Conservation (phyloP, 2,329 filamentous ascomycete genomes). For the Daldinia eschscholtzii region DNA sequence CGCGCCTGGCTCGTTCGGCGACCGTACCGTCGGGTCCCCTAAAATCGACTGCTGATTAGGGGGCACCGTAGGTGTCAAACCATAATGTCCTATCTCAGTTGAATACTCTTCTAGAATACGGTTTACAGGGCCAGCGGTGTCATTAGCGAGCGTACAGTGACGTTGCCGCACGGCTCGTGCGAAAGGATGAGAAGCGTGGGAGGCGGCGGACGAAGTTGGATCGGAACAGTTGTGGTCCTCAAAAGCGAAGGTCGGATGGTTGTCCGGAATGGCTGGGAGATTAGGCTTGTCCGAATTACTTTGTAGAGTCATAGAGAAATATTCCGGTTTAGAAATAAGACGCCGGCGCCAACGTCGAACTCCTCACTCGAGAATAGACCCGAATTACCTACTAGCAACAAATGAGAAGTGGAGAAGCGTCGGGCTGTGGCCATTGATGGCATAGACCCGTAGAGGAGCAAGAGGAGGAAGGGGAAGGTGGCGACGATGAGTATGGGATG, state of each 20-base stretch:
- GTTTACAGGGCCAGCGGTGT: slow-evolving; percentile 42
- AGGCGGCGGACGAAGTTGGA: slow-evolving; percentile 35
- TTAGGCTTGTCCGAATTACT: slow-evolving; percentile 46
- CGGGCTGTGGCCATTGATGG: slow-evolving; percentile 51
- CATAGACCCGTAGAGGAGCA: slow-evolving; percentile 37
- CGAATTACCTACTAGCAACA: slow-evolving; percentile 45
- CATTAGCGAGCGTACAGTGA: slow-evolving; percentile 44
- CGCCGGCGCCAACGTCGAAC: slow-evolving; percentile 42
- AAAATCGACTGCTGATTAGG: slow-evolving; percentile 40
- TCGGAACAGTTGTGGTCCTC: slow-evolving; percentile 44
- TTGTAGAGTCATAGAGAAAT: slow-evolving; percentile 52
- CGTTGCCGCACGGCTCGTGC: slow-evolving; percentile 44
- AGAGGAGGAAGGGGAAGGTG: slow-evolving; percentile 25
- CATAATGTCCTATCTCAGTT: slow-evolving; percentile 50
- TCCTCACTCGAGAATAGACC: slow-evolving; percentile 42
- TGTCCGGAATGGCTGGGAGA: slow-evolving; percentile 44
- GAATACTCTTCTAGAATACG: slow-evolving; percentile 47
- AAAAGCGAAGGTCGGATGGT: slow-evolving; percentile 43
- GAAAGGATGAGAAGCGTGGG: slow-evolving; percentile 39
- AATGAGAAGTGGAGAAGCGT: slow-evolving; percentile 42
- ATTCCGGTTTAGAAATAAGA: slow-evolving; percentile 30
- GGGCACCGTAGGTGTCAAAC: slow-evolving; percentile 47
- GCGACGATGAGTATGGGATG: slow-evolving; percentile 33
- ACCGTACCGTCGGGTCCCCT: slow-evolving; percentile 36
- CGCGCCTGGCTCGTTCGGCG: slow-evolving; percentile 35